Conservation (phyloP, 495 filamentous ascomycete genomes). For the Rostrohypoxylon terebratum region DNA sequence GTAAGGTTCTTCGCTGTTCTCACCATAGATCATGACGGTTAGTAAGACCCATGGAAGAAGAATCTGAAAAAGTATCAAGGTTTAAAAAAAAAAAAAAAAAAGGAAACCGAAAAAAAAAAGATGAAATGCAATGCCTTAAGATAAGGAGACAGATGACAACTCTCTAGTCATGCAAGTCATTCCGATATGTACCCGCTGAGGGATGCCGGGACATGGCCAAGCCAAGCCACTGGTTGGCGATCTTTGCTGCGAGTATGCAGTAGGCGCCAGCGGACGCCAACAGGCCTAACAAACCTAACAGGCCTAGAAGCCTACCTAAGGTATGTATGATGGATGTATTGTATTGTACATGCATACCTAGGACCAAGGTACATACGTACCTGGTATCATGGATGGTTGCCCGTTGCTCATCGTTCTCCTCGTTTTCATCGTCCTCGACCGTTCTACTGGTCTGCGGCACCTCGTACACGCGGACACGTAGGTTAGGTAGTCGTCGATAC, state of each 20-base stretch:
- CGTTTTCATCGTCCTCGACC: background rate
- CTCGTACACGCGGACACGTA: slow-evolving; percentile 24
- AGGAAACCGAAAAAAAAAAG: background rate
- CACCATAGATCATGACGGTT: slow-evolving; percentile 17
- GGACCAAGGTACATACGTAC: no score
- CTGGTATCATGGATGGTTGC: background rate
- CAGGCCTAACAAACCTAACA: background rate
- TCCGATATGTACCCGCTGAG: slow-evolving; percentile 32
- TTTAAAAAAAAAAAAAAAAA: background rate
- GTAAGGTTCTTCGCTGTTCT: background rate
- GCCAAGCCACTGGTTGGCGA: slow-evolving; percentile 34
- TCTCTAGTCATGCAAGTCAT: slow-evolving; percentile 40
- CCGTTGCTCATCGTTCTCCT: background rate
- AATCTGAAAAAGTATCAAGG: background rate
- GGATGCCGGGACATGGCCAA: slow-evolving; percentile 11
- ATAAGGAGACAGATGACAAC: background rate
- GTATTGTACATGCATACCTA: slow-evolving; percentile 9
- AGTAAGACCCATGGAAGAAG: background rate
- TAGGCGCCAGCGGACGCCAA: slow-evolving; percentile 15
- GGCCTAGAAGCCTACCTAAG: slow-evolving; percentile 1
- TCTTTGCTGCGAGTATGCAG: slow-evolving; percentile 36
- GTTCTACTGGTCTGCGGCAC: background rate
- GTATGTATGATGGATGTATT: no score
- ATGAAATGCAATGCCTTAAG: background rate
- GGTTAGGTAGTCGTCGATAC: slow-evolving; percentile 12